Base-by-base conservation (phyloP, 345 rosid genomes). In the Nephelium lappaceum region DNA sequence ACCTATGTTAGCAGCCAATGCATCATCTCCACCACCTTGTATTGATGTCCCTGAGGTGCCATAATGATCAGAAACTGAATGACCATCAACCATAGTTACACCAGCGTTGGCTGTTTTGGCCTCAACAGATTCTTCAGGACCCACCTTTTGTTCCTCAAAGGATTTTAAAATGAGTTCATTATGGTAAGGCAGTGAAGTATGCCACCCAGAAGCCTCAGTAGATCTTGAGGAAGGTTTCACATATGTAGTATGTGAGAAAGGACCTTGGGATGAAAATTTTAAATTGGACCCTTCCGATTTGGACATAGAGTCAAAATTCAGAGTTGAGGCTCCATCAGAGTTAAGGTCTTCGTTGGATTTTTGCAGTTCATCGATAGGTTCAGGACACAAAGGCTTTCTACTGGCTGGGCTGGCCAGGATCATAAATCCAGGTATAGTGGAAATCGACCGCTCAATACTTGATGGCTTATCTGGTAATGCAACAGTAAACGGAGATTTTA, bases 401-500 rank as follows among this genome's bases (percentile, higher is more conserved):
- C 76, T 72, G 68, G 79, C 79, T 31, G 91, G 84, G 53, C 78
- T 70, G 66, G 78, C 79, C 25, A 90, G 84, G 55, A 77, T 70
- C 71, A 86, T 43, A 79, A 93, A 96, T 77, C 98, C 98, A 79
- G 97, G 97, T 80, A 96, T 87, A 47, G 89, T 91, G 80, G 98
- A 94, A 80, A 96, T 93, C 43, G 98, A 96, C 68, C 99, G 86
- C 80, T 88, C 93, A 69, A 91, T 81, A 63, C 85, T 78, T 80
- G 92, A 87, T 78, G 89, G 87, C 82, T 94, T 94, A 84, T 85
- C 92, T 42, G 98, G 99, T 79, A 96, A 83, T 45, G 97, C 95
- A 77, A 94, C 98, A 6, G 94, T 96, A 78, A 94, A 83, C 42
- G 94, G 98, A 79, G 95, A 87, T 72, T 84, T 95, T 79, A 96